These are phyloP conservation scores for Nannochloris sp. DNA, from an alignment of 139 green algal genomes.

Conservation along the genomic window DNA sequence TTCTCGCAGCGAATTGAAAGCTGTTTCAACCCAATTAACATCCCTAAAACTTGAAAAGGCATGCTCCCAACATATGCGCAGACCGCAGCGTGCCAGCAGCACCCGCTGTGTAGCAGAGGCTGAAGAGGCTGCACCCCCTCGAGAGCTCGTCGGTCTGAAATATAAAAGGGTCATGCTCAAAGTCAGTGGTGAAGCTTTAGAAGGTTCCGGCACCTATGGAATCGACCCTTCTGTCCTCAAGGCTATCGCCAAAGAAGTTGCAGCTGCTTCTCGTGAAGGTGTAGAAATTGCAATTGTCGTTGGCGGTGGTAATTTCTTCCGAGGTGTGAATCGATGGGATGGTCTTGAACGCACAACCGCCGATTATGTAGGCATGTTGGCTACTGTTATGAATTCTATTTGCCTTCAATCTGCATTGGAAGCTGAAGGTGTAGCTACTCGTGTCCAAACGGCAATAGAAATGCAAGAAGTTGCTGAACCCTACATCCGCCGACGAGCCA, in stretches of 20 bases:
- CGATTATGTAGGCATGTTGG: slow-evolving; percentile 98
- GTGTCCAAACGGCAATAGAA: slow-evolving; percentile 91
- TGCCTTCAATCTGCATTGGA: slow-evolving; percentile 74
- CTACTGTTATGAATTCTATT: slow-evolving; percentile 97
- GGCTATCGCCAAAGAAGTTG: slow-evolving; percentile 78
- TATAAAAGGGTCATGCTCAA: slow-evolving; percentile 77
- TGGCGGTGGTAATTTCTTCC: slow-evolving; percentile 96
- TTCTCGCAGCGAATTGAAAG: too few species aligned
- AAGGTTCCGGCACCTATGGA: slow-evolving; percentile 69
- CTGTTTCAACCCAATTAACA: slow-evolving; percentile 11
- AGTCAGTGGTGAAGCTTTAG: slow-evolving; percentile 89
- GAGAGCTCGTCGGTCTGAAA: background rate
- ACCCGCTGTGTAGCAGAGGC: slow-evolving; percentile 3
- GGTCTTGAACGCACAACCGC: slow-evolving; percentile 86
- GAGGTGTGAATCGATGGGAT: slow-evolving; percentile 68
- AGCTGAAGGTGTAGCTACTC: slow-evolving; percentile 50
- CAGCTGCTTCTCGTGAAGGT: slow-evolving; percentile 37
- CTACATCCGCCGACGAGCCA: slow-evolving; percentile 90
- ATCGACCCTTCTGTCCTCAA: slow-evolving; percentile 82
- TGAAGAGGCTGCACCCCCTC: background rate
- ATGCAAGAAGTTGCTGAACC: slow-evolving; percentile 95
- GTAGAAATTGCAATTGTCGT: slow-evolving; percentile 88
- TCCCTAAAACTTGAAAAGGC: slow-evolving; percentile 2
- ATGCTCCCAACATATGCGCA: slow-evolving; percentile 3
- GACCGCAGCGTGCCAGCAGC: background rate